Evolutionary conservation across 371 early-diverging fungal genomes (phyloP).

Genomic region (Syncephalastrum sp.): DNA sequence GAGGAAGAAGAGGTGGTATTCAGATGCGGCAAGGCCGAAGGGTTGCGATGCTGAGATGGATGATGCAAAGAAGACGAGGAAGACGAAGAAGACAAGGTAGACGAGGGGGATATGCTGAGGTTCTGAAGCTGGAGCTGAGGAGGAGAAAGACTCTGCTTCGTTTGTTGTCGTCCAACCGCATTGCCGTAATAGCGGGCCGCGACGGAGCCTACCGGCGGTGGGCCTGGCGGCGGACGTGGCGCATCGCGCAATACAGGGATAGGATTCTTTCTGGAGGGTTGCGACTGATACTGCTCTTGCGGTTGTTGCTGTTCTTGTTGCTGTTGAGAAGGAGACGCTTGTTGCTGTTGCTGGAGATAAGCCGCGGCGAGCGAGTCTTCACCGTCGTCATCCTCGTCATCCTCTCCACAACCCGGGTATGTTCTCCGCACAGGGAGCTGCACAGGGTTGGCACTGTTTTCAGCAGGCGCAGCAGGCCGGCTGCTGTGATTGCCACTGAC

Average conservation of each 20-base stretch:
- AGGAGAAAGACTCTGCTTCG: too few species aligned
- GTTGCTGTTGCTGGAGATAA: conserved; percentile 1
- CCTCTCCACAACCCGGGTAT: conserved; percentile 17
- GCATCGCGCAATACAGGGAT: conserved; percentile 35
- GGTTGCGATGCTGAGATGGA: too few species aligned
- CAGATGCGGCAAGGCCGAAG: background rate
- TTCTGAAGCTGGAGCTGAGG: too few species aligned
- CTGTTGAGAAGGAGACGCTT: background rate
- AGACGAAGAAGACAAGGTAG: too few species aligned
- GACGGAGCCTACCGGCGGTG: background rate
- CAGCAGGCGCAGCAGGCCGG: conserved; percentile 9
- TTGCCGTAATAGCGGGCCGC: too few species aligned
- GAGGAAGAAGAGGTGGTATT: conserved; percentile 1
- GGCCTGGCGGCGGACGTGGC: conserved; percentile 14
- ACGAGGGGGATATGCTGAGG: too few species aligned
- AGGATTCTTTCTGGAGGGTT: conserved; percentile 5
- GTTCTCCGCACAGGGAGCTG: conserved; percentile 2
- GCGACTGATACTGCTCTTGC: conserved; percentile 6
- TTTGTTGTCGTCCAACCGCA: too few species aligned
- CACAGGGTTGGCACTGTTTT: conserved; percentile 4
- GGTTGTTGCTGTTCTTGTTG: conserved; percentile 4
- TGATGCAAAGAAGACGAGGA: too few species aligned
- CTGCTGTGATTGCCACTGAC: conserved; percentile 26
- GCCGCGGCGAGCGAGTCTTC: conserved; percentile 16
- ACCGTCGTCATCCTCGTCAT: conserved; percentile 20